Evolutionary conservation across 1,284 basidiomycete species (phyloP).

Genomic region (Moniliella sp.): DNA sequence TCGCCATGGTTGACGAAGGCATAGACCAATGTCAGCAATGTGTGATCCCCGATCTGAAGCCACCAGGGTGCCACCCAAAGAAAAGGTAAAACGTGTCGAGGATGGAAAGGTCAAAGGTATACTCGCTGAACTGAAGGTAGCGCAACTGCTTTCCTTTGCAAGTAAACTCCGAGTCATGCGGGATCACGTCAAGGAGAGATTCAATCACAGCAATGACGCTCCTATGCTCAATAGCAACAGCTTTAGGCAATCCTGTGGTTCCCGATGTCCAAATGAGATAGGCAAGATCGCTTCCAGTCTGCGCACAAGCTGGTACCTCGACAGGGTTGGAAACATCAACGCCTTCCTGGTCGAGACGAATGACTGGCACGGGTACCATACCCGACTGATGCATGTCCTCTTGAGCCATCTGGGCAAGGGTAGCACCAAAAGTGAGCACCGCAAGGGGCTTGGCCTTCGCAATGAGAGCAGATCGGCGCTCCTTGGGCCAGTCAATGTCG

Average conservation of each 20-base stretch:
- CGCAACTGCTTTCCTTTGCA: no score
- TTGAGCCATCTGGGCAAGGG: not conserved
- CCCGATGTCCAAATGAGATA: slow-evolving; percentile 35
- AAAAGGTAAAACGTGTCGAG: slow-evolving; percentile 33
- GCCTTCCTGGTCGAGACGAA: slow-evolving; percentile 12
- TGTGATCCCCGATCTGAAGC: slow-evolving; percentile 17
- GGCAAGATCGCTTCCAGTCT: slow-evolving; percentile 7
- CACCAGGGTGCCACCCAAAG: slow-evolving; percentile 26
- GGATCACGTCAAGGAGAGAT: slow-evolving; percentile 23
- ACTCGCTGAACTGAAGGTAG: slow-evolving; percentile 32
- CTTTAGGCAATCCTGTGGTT: slow-evolving; percentile 34
- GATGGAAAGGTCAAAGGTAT: slow-evolving; percentile 32
- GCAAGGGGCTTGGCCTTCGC: slow-evolving; percentile 19
- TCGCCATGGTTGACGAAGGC: slow-evolving; percentile 18
- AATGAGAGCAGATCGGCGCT: slow-evolving; percentile 28
- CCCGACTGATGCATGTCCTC: not conserved
- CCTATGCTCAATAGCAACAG: slow-evolving; percentile 26
- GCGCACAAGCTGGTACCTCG: no score
- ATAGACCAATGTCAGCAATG: slow-evolving; percentile 11
- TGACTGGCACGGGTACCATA: slow-evolving; percentile 7
- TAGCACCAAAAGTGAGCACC: slow-evolving; percentile 5
- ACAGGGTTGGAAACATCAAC: no score
- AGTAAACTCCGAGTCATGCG: slow-evolving; percentile 7
- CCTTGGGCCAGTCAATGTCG: slow-evolving; percentile 29
- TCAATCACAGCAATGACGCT: slow-evolving; percentile 31